Evolutionary conservation across 768 basidiomycete species (phyloP).

Genomic region (Neoboletus magnificus): DNA sequence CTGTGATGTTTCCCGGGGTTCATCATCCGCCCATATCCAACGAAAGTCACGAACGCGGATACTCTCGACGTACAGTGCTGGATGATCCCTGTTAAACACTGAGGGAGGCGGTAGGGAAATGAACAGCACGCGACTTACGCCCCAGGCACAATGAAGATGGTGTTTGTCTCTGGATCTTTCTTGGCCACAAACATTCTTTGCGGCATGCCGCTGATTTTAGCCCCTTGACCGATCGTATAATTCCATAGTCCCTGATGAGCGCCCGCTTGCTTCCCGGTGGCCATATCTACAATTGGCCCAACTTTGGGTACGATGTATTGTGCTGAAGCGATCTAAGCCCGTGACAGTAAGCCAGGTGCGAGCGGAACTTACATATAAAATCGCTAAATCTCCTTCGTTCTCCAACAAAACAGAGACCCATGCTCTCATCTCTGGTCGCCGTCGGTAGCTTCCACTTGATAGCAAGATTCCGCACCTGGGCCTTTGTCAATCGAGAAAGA

Average conservation of each 20-base stretch:
- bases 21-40: conserved; percentile 74
- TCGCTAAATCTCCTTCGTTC: conserved; percentile 66
- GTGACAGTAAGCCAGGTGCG: not conserved
- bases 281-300: conserved; percentile 63
- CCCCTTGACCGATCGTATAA: conserved; percentile 83
- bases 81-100: conserved; percentile 49
- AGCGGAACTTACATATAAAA: conserved; percentile 59
- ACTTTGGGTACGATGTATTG: conserved; percentile 70
- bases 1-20: conserved; percentile 44
- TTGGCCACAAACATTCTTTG: conserved; percentile 66
- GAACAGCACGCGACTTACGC: conserved; percentile 41
- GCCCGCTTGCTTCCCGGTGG: conserved; percentile 52
- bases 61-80: conserved; percentile 44
- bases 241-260: conserved; percentile 76
- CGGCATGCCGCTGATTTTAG: conserved; percentile 58
- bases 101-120: not conserved
- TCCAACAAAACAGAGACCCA: conserved; percentile 95
- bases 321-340: conserved; percentile 40
- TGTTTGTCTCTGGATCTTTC: conserved; percentile 64
- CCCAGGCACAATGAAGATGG: conserved; percentile 74
- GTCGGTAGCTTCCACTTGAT: conserved; percentile 59
- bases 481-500: conserved; percentile 62
- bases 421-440: conserved; percentile 77
- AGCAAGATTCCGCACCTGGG: conserved; percentile 72
- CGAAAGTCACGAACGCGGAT: conserved; percentile 49